Conservation (phyloP, 192 early-diverging fungal genomes). For the Podila epicladia region DNA sequence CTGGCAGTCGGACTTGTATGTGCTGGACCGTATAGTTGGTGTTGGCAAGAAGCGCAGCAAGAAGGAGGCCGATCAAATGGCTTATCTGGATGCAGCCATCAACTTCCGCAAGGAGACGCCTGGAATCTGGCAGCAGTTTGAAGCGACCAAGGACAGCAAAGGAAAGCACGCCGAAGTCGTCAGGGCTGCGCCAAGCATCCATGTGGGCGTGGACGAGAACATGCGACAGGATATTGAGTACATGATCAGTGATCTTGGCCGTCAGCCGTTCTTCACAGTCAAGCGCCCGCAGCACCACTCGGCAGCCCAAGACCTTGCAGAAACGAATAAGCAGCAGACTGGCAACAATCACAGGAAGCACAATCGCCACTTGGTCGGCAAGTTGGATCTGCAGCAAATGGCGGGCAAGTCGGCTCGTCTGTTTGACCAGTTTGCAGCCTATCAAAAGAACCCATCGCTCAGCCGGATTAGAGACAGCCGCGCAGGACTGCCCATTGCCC, state of each 20-base stretch:
- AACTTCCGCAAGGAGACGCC: conserved; percentile 49
- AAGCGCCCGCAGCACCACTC: conserved; percentile 23
- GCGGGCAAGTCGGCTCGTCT: conserved; percentile 39
- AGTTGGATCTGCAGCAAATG: conserved; percentile 32
- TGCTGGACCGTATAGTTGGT: conserved; percentile 44
- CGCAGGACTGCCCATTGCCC: conserved; percentile 46
- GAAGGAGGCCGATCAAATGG: conserved; percentile 46
- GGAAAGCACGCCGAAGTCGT: conserved; percentile 37
- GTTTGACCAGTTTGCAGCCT: conserved; percentile 29
- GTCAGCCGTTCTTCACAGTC: conserved; percentile 43
- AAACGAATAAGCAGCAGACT: conserved; percentile 12
- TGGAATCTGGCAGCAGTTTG: conserved; percentile 51
- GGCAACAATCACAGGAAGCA: conserved; percentile 17
- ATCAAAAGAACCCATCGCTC: conserved; percentile 38
- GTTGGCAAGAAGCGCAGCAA: conserved; percentile 49
- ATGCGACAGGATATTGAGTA: conserved; percentile 33
- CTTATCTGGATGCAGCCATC: conserved; percentile 52
- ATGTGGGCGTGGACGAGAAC: conserved; percentile 46
- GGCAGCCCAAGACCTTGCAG: neutral
- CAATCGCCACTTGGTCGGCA: conserved; percentile 35
- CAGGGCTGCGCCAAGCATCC: conserved; percentile 43
- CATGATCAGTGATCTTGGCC: conserved; percentile 28
- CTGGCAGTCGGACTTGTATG: conserved; percentile 50
- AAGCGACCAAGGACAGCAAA: conserved; percentile 44
- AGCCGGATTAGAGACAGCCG: conserved; percentile 33